Evolutionary conservation across 306 rosid genomes (phyloP).

Genomic region (Castanopsis chinensis): DNA sequence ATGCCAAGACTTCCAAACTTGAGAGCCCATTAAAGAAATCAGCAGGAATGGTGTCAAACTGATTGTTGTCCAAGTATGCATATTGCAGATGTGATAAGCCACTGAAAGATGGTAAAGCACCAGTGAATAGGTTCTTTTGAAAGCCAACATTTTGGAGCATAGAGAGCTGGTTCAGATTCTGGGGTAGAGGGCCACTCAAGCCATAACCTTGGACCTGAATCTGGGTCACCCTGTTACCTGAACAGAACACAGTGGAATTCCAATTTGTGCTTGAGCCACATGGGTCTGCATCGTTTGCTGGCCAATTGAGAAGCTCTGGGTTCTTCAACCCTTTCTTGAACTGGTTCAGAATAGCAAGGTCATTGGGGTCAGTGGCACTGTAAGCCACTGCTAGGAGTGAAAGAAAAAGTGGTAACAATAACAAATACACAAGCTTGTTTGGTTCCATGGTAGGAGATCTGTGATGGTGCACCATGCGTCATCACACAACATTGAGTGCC

Average conservation of each 20-base stretch:
- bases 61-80: conserved; percentile 60
- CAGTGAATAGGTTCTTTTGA: conserved; percentile 62
- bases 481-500: conserved; percentile 16
- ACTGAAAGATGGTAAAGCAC: conserved; percentile 61
- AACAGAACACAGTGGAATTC: conserved; percentile 56
- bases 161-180: conserved; percentile 58
- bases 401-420: conserved; percentile 6
- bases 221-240: conserved; percentile 52
- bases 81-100: conserved; percentile 51
- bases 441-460: conserved; percentile 42
- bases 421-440: conserved; percentile 9
- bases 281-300: conserved; percentile 58
- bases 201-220: conserved; percentile 70
- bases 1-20: conserved; percentile 62
- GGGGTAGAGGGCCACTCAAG: conserved; percentile 68
- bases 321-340: conserved; percentile 57
- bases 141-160: conserved; percentile 70
- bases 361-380: conserved; percentile 59
- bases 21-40: conserved; percentile 68
- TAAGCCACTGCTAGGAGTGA: conserved; percentile 27
- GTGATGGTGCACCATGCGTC: conserved; percentile 21
- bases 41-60: conserved; percentile 67
- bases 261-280: conserved; percentile 58
- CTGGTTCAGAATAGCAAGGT: conserved; percentile 52
- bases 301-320: conserved; percentile 79